Evolutionary conservation across 768 basidiomycete species (phyloP), one percentile per base, ranked within the genome.

Genomic region (Botryobasidium botryosum): DNA sequence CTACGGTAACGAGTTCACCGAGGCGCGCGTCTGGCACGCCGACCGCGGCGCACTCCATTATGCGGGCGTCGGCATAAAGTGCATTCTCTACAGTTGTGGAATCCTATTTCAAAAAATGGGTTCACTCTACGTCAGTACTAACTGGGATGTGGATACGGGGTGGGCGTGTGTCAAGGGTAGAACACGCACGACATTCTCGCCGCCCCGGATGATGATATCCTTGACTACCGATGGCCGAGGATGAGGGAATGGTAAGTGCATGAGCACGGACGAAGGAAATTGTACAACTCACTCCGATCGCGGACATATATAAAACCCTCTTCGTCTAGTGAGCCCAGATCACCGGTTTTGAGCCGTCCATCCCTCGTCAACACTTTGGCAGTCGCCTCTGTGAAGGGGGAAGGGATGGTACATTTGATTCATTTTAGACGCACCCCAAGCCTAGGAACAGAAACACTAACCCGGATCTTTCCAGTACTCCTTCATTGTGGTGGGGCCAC

Each of bases 61-160:
- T 57, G 50, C 74, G 64, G 55, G 64, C 64, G 61, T 76, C 71
- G 46, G 61, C 61, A 50, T 74, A 75, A 18, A 76, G 55, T 0
- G 69, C 71, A 52, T 76, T 75, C 50, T 77, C 74, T 32, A 76
- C 74, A 8, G 67, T 66, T 13, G 70, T 66, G n/a, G 74, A 75
- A 49, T 74, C 70, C 72, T 75, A n/a, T n/a, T n/a, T n/a, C n/a
- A n/a, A n/a, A n/a, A n/a, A n/a, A n/a, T n/a, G n/a, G n/a, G n/a
- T n/a, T n/a, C n/a, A n/a, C n/a, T n/a, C n/a, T n/a, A n/a, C n/a
- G n/a, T n/a, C n/a, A n/a, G n/a, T n/a, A n/a, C n/a, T n/a, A n/a
- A n/a, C n/a, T n/a, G n/a, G n/a, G n/a, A n/a, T n/a, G 10, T 33
- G 31, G 31, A 33, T 17, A 33, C 10, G 27, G 20, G 32, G 6